Evolutionary conservation across 2,329 filamentous ascomycete species (phyloP), one percentile per base, ranked within the genome.

Genomic region (Orbilia blumenaviensis): DNA sequence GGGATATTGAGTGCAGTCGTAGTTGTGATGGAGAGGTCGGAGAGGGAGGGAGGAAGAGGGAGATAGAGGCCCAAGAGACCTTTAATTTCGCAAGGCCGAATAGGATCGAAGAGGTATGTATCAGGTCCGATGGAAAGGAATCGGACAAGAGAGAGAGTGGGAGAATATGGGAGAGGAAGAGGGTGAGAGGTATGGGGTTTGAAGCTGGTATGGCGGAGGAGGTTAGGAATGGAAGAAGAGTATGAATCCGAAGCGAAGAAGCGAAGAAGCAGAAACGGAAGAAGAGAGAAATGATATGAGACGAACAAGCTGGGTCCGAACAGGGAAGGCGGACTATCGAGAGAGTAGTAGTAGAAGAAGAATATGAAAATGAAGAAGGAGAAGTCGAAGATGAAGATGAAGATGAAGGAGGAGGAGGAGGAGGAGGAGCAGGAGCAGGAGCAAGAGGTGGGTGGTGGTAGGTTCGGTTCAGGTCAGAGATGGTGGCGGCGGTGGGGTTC

Each of bases 91-190:
- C 48, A 66, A n/a, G 41, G 25, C 29, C 58, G 62, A 56, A 56
- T 67, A 50, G 69, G 72, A 61, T 66, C 48, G 64, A 76, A 69
- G 32, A 68, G 63, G 18, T 44, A 29, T n/a, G n/a, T n/a, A n/a
- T n/a, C n/a, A n/a, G 58, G 63, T 64, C 64, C 71, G 50, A 36
- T 27, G 25, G 42, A 21, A 34, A 38, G 32, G 44, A 34, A 54
- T 32, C n/a, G 12, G 50, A 25, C 27, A n/a, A n/a, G n/a, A n/a
- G n/a, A n/a, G n/a, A n/a, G n/a, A n/a, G n/a, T n/a, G n/a, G n/a
- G n/a, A n/a, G n/a, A n/a, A n/a, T n/a, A n/a, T n/a, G n/a, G n/a
- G n/a, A n/a, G n/a, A n/a, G n/a, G n/a, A n/a, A n/a, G n/a, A n/a
- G n/a, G 61, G 50, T 54, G 29, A n/a, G 48, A 54, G 48, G 48